phyloP scores from a whole-genome alignment of 805 yeast species.

The Cyberlindnera americana region DNA sequence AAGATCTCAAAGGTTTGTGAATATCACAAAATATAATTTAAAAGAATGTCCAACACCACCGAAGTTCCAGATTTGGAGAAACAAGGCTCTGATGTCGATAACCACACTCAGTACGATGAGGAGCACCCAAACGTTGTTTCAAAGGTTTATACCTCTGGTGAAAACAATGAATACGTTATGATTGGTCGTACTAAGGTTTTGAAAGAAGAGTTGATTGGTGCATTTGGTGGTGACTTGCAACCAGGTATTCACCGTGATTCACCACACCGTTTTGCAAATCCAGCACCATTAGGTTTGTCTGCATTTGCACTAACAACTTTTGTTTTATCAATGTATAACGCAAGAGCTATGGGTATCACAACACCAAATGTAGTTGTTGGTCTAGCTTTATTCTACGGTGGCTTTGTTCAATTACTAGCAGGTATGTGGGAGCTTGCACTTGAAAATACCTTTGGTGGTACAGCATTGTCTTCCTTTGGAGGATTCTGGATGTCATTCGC shows the following conservation, averaged over 20 bases:
- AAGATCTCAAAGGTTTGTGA: too few relatives aligned
- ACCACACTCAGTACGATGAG: slow-evolving; percentile 13
- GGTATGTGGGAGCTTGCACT: slow-evolving; percentile 65
- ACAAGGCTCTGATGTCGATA: slow-evolving; percentile 19
- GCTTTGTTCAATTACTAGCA: slow-evolving; percentile 54
- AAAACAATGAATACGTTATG: slow-evolving; percentile 59
- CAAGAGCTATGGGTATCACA: slow-evolving; percentile 49
- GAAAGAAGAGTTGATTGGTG: slow-evolving; percentile 53
- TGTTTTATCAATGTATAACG: slow-evolving; percentile 52
- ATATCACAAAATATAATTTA: too few relatives aligned
- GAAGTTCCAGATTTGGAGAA: slow-evolving; percentile 21
- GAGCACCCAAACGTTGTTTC: slow-evolving; percentile 17
- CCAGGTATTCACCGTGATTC: slow-evolving; percentile 66
- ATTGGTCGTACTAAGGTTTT: slow-evolving; percentile 72
- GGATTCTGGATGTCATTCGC: slow-evolving; percentile 69
- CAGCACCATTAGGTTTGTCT: slow-evolving; percentile 60
- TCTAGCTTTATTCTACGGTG: slow-evolving; percentile 61
- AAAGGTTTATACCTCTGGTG: slow-evolving; percentile 35
- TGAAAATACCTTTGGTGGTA: slow-evolving; percentile 66
- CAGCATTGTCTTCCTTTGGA: slow-evolving; percentile 60
- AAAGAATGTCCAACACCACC: not conserved
- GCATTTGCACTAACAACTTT: slow-evolving; percentile 65
- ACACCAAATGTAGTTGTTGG: slow-evolving; percentile 54
- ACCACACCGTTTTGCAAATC: slow-evolving; percentile 56
- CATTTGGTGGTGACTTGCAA: slow-evolving; percentile 81